Percentiles rank a stretch among this genome's conserved stretches.
These are phyloP conservation scores for Ustilaginoidea virens DNA, from an alignment of 2,329 filamentous ascomycete species.

Conservation along the genomic window DNA sequence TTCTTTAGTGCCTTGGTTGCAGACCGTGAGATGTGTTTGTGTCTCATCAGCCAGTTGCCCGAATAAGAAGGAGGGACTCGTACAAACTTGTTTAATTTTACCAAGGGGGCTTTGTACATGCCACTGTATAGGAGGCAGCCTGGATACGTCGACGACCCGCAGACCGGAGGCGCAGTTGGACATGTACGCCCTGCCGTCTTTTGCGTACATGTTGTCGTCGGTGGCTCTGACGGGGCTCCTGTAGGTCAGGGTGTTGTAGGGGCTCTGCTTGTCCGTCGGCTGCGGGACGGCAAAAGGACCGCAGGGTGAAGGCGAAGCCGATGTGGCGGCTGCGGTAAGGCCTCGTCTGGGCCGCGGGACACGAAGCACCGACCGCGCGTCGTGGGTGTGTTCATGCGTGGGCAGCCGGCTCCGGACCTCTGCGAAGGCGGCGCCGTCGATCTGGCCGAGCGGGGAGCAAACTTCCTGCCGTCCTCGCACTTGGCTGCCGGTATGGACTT, in stretches of 20 bases:
- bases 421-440: conserved; percentile 32
- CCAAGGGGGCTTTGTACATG: no score
- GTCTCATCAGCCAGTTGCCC: no score
- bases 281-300: conserved; percentile 28
- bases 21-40: no score
- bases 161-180: conserved; percentile 33
- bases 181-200: conserved; percentile 26
- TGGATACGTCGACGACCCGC: conserved; percentile 18
- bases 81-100: no score
- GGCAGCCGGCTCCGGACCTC: conserved; percentile 29
- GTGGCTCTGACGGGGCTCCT: conserved; percentile 21
- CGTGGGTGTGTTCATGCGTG: conserved; percentile 35
- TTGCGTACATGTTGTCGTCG: conserved; percentile 31
- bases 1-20: no score
- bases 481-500: no score
- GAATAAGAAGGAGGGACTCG: no score
- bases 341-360: conserved; percentile 31
- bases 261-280: conserved; percentile 29
- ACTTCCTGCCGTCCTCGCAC: no score
- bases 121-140: no score
- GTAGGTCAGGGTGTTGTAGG: conserved; percentile 24
- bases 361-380: conserved; percentile 37
- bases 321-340: conserved; percentile 27
- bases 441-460: no score
- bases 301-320: conserved; percentile 37